Evolutionary conservation across 768 basidiomycete species (phyloP), one percentile per base, ranked within the genome.

Genomic region (Termitomyces sp.): DNA sequence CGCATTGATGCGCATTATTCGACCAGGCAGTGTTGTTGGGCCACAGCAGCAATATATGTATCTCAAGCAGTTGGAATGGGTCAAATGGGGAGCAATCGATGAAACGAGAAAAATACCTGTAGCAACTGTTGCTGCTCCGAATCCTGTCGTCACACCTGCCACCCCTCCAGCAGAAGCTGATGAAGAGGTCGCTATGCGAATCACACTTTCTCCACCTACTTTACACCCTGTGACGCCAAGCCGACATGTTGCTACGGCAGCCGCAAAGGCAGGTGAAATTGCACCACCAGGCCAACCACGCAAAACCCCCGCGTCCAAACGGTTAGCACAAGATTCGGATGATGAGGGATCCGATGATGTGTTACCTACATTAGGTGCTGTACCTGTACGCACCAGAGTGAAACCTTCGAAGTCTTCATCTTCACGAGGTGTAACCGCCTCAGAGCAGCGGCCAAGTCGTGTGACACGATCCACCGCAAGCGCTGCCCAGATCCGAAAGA

Each of bases 1-100:
- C 60, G 97, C 91, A 0, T 98, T 96, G 75, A 98, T 98, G 97
- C 89, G 97, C 20, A 93, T 99, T 66, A 88, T 97, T 59, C 87
- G 97, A 49, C 97, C 97, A 2, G 96, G 95, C 6, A 90, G 89
- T 60, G 93, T 95, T 48, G 94, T 96, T 55, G 93, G 93, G 12
- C 92, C 92, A 20, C 92, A 94, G 66, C 93, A 94, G 70, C 94
- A 97, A 72, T 97, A 92, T 71, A 87, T 97, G 84, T 95, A 96
- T 71, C 85, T 93, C 69, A 95, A 95, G 77, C 94, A 97, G 69
- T 74, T 95, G 49, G 92, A 94, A 72, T 97, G 94, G 94, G 82
- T 86, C 17, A 92, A 93, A 69, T 96, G 95, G 94, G 86, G 92
- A 1, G 94, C 94, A 5, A 81, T 86, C 3, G 94, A 97, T 69